Evolutionary conservation across 306 rosid species (phyloP).

Genomic region (Herpetospermum pedunculosum): DNA sequence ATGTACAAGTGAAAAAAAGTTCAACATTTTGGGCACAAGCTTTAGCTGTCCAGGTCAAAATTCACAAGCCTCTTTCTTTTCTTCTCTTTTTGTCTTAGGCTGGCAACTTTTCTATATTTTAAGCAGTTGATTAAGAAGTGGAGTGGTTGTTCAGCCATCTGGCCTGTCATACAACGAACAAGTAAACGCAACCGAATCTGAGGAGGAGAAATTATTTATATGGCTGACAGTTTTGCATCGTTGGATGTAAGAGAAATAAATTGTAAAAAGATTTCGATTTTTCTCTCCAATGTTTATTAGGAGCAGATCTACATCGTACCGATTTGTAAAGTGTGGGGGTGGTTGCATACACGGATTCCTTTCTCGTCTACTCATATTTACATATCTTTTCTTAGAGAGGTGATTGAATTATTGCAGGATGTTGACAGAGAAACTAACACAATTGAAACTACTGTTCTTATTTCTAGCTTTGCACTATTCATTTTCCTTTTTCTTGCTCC

Average conservation of each 20-base stretch:
- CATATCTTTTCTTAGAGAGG: neutral
- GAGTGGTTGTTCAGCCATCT: neutral
- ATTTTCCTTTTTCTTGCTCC: neutral
- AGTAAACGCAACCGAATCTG: neutral
- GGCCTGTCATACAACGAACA: constrained; percentile 9
- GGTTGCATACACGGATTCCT: constrained; percentile 10
- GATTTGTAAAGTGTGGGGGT: too few species aligned
- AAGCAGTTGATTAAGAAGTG: neutral
- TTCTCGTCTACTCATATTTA: neutral
- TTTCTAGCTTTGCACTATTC: neutral
- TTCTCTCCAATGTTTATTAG: too few species aligned
- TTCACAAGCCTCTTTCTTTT: neutral
- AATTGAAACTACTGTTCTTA: neutral
- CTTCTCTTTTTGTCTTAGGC: neutral
- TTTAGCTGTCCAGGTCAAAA: neutral
- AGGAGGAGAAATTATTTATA: too few species aligned
- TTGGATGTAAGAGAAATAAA: too few species aligned
- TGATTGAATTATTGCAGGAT: neutral
- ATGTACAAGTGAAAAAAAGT: neutral
- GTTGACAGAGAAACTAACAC: constrained; percentile 9
- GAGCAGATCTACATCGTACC: too few species aligned
- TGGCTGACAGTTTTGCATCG: too few species aligned
- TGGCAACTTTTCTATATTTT: neutral
- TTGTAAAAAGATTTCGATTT: too few species aligned
- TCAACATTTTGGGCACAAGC: neutral